These are phyloP conservation scores for Zymoseptoria pseudotritici DNA, from an alignment of 2,329 filamentous ascomycete species.

Conservation along the genomic window DNA sequence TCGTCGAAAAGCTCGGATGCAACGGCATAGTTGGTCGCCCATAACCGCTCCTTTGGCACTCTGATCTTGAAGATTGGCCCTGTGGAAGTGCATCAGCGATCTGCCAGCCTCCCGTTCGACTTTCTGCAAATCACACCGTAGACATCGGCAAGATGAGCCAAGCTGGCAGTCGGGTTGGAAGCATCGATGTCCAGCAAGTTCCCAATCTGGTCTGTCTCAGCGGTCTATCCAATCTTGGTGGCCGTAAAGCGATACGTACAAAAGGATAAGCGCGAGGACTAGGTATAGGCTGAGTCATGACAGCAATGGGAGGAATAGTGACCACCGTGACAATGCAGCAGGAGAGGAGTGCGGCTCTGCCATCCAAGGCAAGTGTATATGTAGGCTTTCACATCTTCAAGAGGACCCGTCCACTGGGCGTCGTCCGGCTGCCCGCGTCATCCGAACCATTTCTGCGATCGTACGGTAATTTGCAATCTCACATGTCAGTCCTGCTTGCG, in stretches of 20 bases:
- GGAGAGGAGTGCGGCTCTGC: not conserved
- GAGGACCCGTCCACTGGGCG: not conserved
- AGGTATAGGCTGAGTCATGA: slow-evolving; percentile 27
- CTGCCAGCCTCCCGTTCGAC: not conserved
- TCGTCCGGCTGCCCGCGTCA: not conserved
- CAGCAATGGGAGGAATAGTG: slow-evolving; percentile 28
- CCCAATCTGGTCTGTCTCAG: slow-evolving; percentile 38
- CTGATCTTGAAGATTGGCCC: not conserved
- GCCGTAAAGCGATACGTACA: not conserved
- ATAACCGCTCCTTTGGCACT: not conserved
- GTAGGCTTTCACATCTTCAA: not conserved
- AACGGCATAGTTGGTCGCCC: slow-evolving; percentile 15
- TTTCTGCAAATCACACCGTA: slow-evolving; percentile 4
- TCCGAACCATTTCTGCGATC: not conserved
- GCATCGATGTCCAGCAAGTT: slow-evolving; percentile 57
- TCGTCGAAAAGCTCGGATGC: slow-evolving; percentile 37
- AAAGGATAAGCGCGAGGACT: not conserved
- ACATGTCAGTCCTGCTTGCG: too few relatives aligned
- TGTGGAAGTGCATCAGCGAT: not conserved
- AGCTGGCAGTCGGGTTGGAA: slow-evolving; percentile 44
- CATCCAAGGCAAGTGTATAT: not conserved
- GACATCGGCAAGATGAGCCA: slow-evolving; percentile 44
- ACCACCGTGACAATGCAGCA: not conserved
- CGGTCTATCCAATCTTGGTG: not conserved
- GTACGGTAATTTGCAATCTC: not conserved